These are phyloP conservation scores for Fragaria nilgerrensis DNA, from an alignment of 306 rosid genomes.

Conservation along the genomic window DNA sequence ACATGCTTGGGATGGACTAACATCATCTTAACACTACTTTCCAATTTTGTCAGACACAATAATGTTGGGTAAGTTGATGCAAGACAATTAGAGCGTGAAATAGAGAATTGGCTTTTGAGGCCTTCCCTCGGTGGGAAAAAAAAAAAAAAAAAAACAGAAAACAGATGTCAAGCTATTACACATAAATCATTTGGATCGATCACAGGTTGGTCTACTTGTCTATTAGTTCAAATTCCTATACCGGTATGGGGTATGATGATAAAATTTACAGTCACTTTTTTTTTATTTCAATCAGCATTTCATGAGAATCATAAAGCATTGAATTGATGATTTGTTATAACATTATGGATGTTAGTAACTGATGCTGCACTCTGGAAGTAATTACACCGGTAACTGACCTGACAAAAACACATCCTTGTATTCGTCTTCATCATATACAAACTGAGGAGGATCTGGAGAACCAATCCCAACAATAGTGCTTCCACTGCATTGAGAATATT, in stretches of 20 bases:
- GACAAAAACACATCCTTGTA: conserved; percentile 78
- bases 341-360: background rate
- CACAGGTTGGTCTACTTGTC: background rate
- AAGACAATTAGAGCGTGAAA: background rate
- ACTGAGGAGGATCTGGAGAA: conserved; percentile 95
- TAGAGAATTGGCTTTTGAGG: background rate
- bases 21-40: background rate
- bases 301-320: background rate
- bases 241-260: background rate
- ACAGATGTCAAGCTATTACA: background rate
- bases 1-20: background rate
- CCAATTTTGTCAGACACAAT: background rate
- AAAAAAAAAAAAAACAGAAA: background rate
- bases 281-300: background rate
- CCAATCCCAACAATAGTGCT: conserved; percentile 98
- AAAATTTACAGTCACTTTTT: background rate
- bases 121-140: background rate
- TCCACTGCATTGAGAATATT: conserved; percentile 65
- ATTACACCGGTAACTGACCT: conserved; percentile 58
- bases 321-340: background rate
- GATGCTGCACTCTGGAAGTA: background rate
- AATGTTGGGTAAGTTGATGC: background rate
- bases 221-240: background rate
- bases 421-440: conserved; percentile 75
- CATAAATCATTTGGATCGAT: background rate